These are phyloP conservation scores for Agastache rugosa DNA, from an alignment of 257 asterid genomes.

Conservation along the genomic window DNA sequence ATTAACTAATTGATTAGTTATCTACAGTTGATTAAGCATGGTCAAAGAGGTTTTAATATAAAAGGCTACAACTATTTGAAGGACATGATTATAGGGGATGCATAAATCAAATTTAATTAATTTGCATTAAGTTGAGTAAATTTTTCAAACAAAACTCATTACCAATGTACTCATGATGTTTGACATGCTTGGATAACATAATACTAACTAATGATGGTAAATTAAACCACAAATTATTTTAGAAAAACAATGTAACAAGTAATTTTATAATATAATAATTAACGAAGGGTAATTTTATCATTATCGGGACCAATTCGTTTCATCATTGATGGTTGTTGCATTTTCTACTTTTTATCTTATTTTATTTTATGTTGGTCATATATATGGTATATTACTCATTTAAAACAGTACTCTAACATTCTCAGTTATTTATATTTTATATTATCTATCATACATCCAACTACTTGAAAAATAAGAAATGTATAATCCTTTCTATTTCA, in stretches of 20 bases:
- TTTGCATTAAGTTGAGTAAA: background rate
- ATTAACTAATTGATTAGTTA: background rate
- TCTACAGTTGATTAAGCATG: background rate
- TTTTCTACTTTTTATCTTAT: too few relatives aligned
- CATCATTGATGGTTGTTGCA: too few relatives aligned
- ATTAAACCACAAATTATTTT: slow-evolving; percentile 1
- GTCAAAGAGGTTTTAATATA: background rate
- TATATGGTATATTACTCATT: too few relatives aligned
- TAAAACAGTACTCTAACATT: too few relatives aligned
- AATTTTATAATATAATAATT: background rate
- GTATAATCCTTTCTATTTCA: too few relatives aligned
- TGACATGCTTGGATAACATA: slow-evolving; percentile 41
- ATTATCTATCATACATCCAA: too few relatives aligned
- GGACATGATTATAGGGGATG: background rate
- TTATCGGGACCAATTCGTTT: too few relatives aligned
- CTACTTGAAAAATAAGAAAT: too few relatives aligned
- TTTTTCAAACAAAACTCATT: slow-evolving; percentile 11
- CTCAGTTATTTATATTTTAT: too few relatives aligned
- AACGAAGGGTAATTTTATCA: too few relatives aligned
- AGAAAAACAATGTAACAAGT: background rate
- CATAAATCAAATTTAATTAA: background rate
- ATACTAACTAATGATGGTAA: slow-evolving; percentile 31
- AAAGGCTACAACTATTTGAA: slow-evolving; percentile 7
- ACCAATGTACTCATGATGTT: slow-evolving; percentile 34
- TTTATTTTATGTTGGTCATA: too few relatives aligned